Conservation (phyloP, 1,284 basidiomycete species). For the Pisolithus thermaeus region DNA sequence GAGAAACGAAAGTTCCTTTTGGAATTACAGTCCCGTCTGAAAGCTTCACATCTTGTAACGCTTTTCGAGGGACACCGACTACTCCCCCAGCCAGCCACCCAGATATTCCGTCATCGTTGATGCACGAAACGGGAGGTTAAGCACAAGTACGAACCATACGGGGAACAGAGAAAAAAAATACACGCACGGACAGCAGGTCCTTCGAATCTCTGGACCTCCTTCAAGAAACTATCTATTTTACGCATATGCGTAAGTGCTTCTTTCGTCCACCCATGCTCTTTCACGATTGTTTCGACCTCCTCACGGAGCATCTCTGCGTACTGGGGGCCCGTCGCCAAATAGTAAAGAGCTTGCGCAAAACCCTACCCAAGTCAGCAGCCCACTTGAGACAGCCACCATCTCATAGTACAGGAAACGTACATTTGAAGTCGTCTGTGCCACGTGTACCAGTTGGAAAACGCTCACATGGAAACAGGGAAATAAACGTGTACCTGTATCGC, state of each 20-base stretch:
- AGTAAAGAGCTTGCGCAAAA: conserved; percentile 33
- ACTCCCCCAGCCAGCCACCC: too few species aligned
- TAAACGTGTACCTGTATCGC: conserved; percentile 30
- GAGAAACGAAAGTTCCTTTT: conserved; percentile 27
- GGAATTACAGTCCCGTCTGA: conserved; percentile 39
- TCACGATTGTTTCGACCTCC: conserved; percentile 35
- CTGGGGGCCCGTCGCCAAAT: conserved; percentile 34
- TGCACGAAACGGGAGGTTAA: conserved; percentile 23
- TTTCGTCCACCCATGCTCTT: conserved; percentile 41
- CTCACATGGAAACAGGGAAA: background rate
- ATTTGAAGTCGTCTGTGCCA: conserved; percentile 12
- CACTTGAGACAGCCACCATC: too few species aligned
- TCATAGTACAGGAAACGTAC: conserved; percentile 5
- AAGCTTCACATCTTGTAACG: conserved; percentile 33
- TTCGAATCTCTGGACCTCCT: conserved; percentile 34
- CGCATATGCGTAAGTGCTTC: conserved; percentile 34
- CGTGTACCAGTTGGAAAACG: background rate
- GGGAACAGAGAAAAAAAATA: conserved; percentile 4
- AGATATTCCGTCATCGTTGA: background rate
- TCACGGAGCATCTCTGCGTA: conserved; percentile 35
- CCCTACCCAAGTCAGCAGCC: conserved; percentile 7
- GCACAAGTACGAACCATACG: background rate
- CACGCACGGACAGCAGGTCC: conserved; percentile 22
- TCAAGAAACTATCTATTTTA: conserved; percentile 44
- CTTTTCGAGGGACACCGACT: conserved; percentile 19